Base-by-base conservation (phyloP, 768 basidiomycete genomes). In the Hebeloma cylindrosporum region DNA sequence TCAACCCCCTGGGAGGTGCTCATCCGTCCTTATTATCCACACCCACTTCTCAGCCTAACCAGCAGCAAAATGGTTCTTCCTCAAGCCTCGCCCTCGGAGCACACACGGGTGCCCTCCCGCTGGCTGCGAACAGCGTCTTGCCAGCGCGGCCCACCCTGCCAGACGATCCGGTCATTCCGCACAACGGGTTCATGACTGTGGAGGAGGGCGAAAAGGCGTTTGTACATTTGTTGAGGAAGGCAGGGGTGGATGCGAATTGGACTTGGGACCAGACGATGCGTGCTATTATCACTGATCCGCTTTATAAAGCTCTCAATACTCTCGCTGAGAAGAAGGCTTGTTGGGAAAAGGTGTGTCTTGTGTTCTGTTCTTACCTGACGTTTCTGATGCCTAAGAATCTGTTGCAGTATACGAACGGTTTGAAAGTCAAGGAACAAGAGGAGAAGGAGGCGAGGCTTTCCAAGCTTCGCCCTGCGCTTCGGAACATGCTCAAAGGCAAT, bases 201-300 rank as follows among this genome's bases (percentile, higher is more conserved):
- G 89, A 91, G 57, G 92, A 96, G 57, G 93, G 92, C 16, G 93
- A 96, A 64, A 88, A 89, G 60, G 96, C 94, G 9, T 99, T 99
- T 64, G 81, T 83, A 59, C 89, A 89, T 69, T 71, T 99, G 45
- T 68, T 99, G 55, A 78, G 85, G 56, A 92, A 91, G 68, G 86
- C 89, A 34, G 90, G 90, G 23, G 88, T 98, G 31, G 90, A 92
- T 65, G 83, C 87, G 33, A 84, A 78, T 52, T 97, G 91, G 89
- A 92, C 92, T 26, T 99, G 96, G 96, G 96, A 99, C 64, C 84
- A 90, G 70, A 93, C 93, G 40, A 96, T 98, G 90, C 80, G 94
- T 61, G 88, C 91, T 57, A 93, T 96, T 66, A 95, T 99, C 67
- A 97, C 93, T 57, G 95, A 98, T 72, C 95, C 96, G 32, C 67